Evolutionary conservation across 371 early-diverging fungal genomes (phyloP).

Genomic region (Mucor plumbeus): DNA sequence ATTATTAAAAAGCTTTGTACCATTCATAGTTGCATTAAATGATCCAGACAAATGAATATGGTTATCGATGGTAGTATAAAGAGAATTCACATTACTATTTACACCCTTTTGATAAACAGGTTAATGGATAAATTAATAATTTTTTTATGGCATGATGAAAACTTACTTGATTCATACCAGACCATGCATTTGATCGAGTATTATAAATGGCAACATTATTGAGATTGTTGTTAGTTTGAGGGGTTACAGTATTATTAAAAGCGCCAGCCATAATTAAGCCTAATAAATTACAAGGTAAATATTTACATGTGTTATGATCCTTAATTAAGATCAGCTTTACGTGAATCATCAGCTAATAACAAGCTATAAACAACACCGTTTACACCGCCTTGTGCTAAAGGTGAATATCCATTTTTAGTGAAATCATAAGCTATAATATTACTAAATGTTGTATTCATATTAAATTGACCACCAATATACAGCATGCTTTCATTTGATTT

Average conservation of each 20-base stretch:
- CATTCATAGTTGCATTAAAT: conserved; percentile 16
- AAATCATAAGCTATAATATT: conserved; percentile 43
- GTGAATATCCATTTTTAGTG: conserved; percentile 5
- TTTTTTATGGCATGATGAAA: not conserved
- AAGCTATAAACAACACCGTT: conserved; percentile 34
- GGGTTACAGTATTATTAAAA: conserved; percentile 32
- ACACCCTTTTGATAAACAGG: conserved; percentile 27
- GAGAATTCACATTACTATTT: conserved; percentile 34
- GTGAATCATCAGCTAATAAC: conserved; percentile 18
- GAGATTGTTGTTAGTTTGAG: conserved; percentile 1
- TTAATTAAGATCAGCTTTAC: conserved; percentile 18
- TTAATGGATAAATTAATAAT: not conserved
- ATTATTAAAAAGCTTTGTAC: conserved; percentile 23
- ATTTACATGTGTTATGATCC: not conserved
- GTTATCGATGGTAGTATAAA: conserved; percentile 25
- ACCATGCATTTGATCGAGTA: conserved; percentile 28
- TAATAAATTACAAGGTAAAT: conserved; percentile 7
- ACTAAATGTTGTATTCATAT: conserved; percentile 25
- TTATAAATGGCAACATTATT: conserved; percentile 42
- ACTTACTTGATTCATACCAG: conserved; percentile 31
- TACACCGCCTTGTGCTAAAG: conserved; percentile 28
- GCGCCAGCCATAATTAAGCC: conserved; percentile 41
- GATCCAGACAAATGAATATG: conserved; percentile 42
- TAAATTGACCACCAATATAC: conserved; percentile 47
- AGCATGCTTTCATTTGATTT: conserved; percentile 30